phyloP scores from a whole-genome alignment of 805 yeast genomes.

The Nakazawaea holstii region DNA sequence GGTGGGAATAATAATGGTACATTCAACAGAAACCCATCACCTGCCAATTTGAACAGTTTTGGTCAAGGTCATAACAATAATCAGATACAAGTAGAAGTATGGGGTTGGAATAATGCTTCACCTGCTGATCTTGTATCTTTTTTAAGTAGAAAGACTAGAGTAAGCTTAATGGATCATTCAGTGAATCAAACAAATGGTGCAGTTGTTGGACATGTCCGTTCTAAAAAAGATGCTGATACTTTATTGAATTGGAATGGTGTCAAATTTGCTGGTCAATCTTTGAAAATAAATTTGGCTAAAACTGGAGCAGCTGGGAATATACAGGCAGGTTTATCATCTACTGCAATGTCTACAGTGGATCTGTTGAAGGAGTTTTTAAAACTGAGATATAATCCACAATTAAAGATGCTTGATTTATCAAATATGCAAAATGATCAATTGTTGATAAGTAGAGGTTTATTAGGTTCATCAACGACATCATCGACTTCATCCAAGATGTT shows the following conservation, averaged over 20 bases:
- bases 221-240: conserved; percentile 50
- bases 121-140: conserved; percentile 64
- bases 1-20: no score
- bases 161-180: conserved; percentile 45
- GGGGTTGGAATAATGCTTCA: conserved; percentile 80
- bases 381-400: conserved; percentile 59
- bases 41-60: background rate
- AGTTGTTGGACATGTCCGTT: conserved; percentile 54
- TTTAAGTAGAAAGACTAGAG: conserved; percentile 59
- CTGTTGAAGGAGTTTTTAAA: conserved; percentile 55
- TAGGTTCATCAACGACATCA: conserved; percentile 34
- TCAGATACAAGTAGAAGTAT: conserved; percentile 49
- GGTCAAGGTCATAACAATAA: conserved; percentile 9
- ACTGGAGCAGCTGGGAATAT: conserved; percentile 18
- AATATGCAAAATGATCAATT: conserved; percentile 58
- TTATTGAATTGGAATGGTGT: conserved; percentile 67
- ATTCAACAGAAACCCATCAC: conserved; percentile 8
- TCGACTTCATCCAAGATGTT: conserved; percentile 76
- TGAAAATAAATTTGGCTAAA: conserved; percentile 40
- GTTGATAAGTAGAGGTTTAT: conserved; percentile 56
- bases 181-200: conserved; percentile 46
- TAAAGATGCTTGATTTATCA: conserved; percentile 65
- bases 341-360: conserved; percentile 45
- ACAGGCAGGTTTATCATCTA: conserved; percentile 9
- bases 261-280: conserved; percentile 68